Conservation (phyloP, 2,329 filamentous ascomycete genomes). For the Mycogone perniciosa region DNA sequence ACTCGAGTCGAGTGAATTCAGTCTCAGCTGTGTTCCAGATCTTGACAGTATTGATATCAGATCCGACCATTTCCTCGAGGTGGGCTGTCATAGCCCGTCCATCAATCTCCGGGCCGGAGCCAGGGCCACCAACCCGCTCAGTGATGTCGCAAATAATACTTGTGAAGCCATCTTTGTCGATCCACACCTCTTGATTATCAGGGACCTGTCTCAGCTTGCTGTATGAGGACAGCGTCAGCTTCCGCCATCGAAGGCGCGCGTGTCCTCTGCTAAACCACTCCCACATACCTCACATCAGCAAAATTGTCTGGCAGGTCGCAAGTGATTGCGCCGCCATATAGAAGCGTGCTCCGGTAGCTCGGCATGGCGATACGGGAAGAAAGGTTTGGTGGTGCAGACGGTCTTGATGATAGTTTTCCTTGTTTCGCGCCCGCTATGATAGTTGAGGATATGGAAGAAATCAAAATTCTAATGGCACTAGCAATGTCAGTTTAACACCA, state of each 20-base stretch:
- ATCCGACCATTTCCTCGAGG: conserved; percentile 62
- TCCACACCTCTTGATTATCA: conserved; percentile 87
- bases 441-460: too few relatives aligned
- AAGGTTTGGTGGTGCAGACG: neutral
- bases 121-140: conserved; percentile 61
- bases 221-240: conserved; percentile 11
- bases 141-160: conserved; percentile 88
- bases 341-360: conserved; percentile 49
- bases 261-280: neutral
- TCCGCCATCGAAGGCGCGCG: neutral
- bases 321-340: conserved; percentile 68
- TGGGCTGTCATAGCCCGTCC: conserved; percentile 64
- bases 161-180: conserved; percentile 76
- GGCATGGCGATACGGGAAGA: conserved; percentile 35
- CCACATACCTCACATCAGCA: conserved; percentile 62
- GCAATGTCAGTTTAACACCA: too few relatives aligned
- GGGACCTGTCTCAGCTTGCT: conserved; percentile 70
- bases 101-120: conserved; percentile 53
- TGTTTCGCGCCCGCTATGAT: too few relatives aligned
- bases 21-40: conserved; percentile 61
- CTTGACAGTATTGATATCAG: conserved; percentile 56
- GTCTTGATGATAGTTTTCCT: too few relatives aligned
- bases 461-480: too few relatives aligned
- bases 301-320: conserved; percentile 62
- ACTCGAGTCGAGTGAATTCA: conserved; percentile 50